These are phyloP conservation scores for Candida krabiensis DNA, from an alignment of 805 yeast species.

Conservation along the genomic window DNA sequence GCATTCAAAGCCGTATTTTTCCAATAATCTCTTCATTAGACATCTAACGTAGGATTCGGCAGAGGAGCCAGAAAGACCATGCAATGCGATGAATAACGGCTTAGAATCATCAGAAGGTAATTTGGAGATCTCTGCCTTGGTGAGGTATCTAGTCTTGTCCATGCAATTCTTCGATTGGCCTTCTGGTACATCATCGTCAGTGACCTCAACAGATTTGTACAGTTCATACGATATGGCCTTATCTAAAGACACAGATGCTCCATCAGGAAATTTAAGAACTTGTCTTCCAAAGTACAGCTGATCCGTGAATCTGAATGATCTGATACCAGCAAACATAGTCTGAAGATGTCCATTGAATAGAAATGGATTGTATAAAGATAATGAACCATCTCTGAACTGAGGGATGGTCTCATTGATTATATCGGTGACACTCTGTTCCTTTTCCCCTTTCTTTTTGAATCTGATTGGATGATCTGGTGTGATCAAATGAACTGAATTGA, in stretches of 20 bases:
- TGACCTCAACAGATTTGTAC: slow-evolving; percentile 21
- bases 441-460: slow-evolving; percentile 4
- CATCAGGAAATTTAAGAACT: slow-evolving; percentile 56
- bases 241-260: slow-evolving; percentile 75
- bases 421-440: slow-evolving; percentile 15
- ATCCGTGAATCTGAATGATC: slow-evolving; percentile 51
- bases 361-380: slow-evolving; percentile 60
- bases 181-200: slow-evolving; percentile 30
- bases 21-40: slow-evolving; percentile 40
- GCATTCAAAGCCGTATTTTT: slow-evolving; percentile 51
- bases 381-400: slow-evolving; percentile 45
- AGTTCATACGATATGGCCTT: slow-evolving; percentile 51
- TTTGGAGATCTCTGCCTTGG: slow-evolving; percentile 42
- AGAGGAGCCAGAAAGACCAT: slow-evolving; percentile 87
- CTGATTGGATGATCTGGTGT: slow-evolving; percentile 11
- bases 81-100: slow-evolving; percentile 67
- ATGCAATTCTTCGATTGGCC: slow-evolving; percentile 43
- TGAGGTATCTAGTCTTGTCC: slow-evolving; percentile 52
- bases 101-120: slow-evolving; percentile 32
- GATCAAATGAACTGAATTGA: slow-evolving; percentile 12
- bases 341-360: slow-evolving; percentile 75
- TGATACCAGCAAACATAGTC: slow-evolving; percentile 65
- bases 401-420: slow-evolving; percentile 33
- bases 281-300: slow-evolving; percentile 74
- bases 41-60: slow-evolving; percentile 75